These are phyloP conservation scores for Mucuna pruriens DNA, from an alignment of 306 rosid genomes.

Conservation along the genomic window DNA sequence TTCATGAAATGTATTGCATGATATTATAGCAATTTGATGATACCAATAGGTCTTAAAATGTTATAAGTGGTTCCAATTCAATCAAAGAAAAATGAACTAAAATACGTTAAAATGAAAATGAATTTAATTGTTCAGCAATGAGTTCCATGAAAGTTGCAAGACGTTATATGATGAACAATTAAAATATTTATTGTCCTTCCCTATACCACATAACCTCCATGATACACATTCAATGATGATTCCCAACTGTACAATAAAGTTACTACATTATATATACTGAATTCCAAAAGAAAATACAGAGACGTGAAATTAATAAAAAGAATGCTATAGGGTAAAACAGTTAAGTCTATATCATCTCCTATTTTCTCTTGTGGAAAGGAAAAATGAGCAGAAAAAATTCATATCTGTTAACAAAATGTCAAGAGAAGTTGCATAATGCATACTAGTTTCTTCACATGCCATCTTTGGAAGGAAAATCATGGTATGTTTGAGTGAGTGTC, in stretches of 20 bases:
- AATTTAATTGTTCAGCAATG: not conserved
- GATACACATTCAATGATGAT: constrained; percentile 41
- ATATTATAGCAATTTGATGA: not conserved
- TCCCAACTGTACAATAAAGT: constrained; percentile 58
- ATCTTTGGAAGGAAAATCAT: constrained; percentile 59
- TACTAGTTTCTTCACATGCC: constrained; percentile 39
- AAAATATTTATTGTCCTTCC: constrained; percentile 14
- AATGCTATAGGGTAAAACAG: constrained; percentile 33
- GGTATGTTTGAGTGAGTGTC: constrained; percentile 49
- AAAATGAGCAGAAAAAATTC: constrained; percentile 42
- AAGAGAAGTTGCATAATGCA: constrained; percentile 33
- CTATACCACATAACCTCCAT: constrained; percentile 32
- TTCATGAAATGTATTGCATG: not conserved
- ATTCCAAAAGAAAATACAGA: constrained; percentile 46
- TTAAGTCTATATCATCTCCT: constrained; percentile 41
- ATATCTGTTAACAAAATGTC: constrained; percentile 46
- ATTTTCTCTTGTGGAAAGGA: constrained; percentile 41
- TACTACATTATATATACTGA: constrained; percentile 39
- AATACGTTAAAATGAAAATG: not conserved
- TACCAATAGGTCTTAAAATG: not conserved
- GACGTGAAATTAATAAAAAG: constrained; percentile 37
- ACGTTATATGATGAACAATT: constrained; percentile 26
- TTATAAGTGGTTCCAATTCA: not conserved
- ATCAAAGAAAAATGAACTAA: not conserved
- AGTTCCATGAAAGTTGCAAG: constrained; percentile 13